Conservation (phyloP, 1,139 yeast genomes). For the Nakaseomyces nivariensis region DNA sequence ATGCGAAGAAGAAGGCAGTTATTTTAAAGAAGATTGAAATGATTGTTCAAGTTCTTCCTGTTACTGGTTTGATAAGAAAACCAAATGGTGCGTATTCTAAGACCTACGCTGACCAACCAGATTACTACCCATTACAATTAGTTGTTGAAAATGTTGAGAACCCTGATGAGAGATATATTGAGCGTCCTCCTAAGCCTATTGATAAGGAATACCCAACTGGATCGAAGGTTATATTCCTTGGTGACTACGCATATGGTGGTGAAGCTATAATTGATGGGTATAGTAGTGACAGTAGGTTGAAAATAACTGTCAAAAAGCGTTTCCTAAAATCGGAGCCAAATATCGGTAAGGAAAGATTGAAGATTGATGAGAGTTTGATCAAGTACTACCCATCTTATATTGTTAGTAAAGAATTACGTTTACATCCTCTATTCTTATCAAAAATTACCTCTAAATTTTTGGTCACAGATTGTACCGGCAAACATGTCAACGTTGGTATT, state of each 20-base stretch:
- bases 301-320: conserved; percentile 47
- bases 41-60: conserved; percentile 58
- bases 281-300: conserved; percentile 38
- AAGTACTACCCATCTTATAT: conserved; percentile 60
- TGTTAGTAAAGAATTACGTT: conserved; percentile 47
- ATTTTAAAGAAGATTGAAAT: conserved; percentile 44
- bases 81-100: conserved; percentile 71
- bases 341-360: conserved; percentile 50
- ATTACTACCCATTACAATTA: conserved; percentile 63
- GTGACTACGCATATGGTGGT: conserved; percentile 83
- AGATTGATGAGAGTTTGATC: conserved; percentile 45
- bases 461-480: conserved; percentile 45
- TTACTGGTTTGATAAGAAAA: conserved; percentile 69
- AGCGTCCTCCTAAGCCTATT: conserved; percentile 68
- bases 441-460: conserved; percentile 66
- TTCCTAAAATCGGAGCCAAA: conserved; percentile 47
- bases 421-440: conserved; percentile 61
- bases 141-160: conserved; percentile 67
- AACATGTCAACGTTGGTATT: conserved; percentile 67
- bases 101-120: conserved; percentile 44
- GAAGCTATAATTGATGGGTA: conserved; percentile 68
- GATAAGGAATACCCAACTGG: conserved; percentile 73
- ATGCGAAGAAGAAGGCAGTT: conserved; percentile 48
- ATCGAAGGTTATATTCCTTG: conserved; percentile 69
- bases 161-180: conserved; percentile 63